Percentiles rank a stretch among this genome's conserved stretches.
Conservation (phyloP, 1,284 basidiomycete species). For the Wolfiporia cocos region DNA sequence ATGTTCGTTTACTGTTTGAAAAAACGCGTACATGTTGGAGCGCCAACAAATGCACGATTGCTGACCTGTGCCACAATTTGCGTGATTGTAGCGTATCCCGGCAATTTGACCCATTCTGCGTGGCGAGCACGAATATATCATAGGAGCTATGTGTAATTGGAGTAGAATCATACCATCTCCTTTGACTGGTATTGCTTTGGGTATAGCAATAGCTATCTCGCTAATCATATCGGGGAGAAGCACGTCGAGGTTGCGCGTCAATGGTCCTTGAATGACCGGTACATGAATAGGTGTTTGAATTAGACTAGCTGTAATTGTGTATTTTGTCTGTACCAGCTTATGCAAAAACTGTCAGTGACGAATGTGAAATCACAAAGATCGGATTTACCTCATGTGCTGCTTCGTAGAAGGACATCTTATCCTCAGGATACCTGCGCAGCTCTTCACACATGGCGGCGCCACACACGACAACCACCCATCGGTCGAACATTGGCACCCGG, state of each 20-base stretch:
- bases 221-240: constrained; percentile 20
- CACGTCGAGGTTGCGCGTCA: constrained; percentile 17
- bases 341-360: neutral
- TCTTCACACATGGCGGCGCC: too few species aligned
- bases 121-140: neutral
- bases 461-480: too few species aligned
- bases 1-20: neutral
- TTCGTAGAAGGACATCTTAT: constrained; percentile 72
- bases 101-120: constrained; percentile 35
- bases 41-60: constrained; percentile 36
- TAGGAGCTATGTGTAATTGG: neutral
- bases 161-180: constrained; percentile 9
- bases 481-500: too few species aligned
- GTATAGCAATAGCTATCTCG: constrained; percentile 19
- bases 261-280: constrained; percentile 15
- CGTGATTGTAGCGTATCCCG: constrained; percentile 27
- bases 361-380: neutral
- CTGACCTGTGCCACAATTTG: constrained; percentile 32
- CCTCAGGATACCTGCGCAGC: constrained; percentile 28
- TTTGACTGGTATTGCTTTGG: constrained; percentile 13
- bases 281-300: constrained; percentile 16
- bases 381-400: constrained; percentile 51
- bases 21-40: constrained; percentile 29
- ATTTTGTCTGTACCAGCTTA: constrained; percentile 6
- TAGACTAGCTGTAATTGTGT: constrained; percentile 5